These are phyloP conservation scores for Danielia reshetovae DNA, from an alignment of 805 yeast genomes.

Conservation along the genomic window DNA sequence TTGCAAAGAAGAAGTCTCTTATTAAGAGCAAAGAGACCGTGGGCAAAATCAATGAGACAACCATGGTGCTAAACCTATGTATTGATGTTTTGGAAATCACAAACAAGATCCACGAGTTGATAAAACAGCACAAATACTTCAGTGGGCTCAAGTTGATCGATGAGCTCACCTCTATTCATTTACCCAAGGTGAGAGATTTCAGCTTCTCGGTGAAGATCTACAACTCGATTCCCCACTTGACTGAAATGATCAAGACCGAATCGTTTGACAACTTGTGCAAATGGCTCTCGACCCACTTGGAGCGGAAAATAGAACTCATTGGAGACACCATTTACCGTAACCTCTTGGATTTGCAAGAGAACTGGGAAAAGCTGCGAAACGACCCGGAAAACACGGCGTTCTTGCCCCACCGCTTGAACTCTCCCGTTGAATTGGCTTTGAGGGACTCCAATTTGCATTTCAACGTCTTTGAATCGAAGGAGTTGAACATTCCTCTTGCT, in stretches of 20 bases:
- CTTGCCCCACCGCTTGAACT: conserved; percentile 65
- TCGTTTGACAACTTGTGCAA: conserved; percentile 61
- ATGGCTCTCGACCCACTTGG: conserved; percentile 59
- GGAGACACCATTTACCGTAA: conserved; percentile 57
- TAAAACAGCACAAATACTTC: conserved; percentile 70
- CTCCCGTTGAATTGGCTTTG: conserved; percentile 78
- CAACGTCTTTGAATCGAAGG: conserved; percentile 44
- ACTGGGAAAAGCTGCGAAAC: conserved; percentile 52
- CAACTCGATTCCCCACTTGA: conserved; percentile 72
- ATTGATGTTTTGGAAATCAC: conserved; percentile 81
- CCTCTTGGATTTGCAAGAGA: conserved; percentile 51
- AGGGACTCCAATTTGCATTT: conserved; percentile 52
- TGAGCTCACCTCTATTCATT: conserved; percentile 63
- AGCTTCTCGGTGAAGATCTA: conserved; percentile 73
- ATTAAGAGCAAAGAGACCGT: conserved; percentile 61
- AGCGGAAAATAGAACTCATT: conserved; percentile 53
- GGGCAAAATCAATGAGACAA: conserved; percentile 67
- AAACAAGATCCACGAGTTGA: conserved; percentile 78
- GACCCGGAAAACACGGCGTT: conserved; percentile 38
- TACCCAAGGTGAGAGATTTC: conserved; percentile 67
- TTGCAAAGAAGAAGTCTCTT: conserved; percentile 55
- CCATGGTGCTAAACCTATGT: conserved; percentile 63
- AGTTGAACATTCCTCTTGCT: conserved; percentile 50
- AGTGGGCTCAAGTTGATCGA: conserved; percentile 83
- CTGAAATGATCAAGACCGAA: conserved; percentile 68